Base-by-base conservation (phyloP, 345 rosid genomes). In the Sonneratia caseolaris region DNA sequence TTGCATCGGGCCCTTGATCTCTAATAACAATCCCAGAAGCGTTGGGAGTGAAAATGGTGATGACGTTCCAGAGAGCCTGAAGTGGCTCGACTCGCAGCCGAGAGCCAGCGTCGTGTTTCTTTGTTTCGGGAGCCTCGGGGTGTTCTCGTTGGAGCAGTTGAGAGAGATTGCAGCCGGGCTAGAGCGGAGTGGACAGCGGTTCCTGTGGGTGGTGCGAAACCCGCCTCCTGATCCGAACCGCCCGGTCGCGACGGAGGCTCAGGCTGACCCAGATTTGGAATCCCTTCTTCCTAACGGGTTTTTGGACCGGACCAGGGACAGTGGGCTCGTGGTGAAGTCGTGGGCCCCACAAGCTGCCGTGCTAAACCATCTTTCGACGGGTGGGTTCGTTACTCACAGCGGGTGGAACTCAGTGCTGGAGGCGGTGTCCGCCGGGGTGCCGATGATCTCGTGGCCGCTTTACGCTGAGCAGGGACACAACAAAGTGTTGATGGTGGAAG, bases 51-150 rank as follows among this genome's bases (percentile, higher is more conserved):
- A 48, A 11, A 59, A 48, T 22, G 70, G 22, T 24, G 37, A 36
- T 37, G 74, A 61, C 4, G 3, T 10, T 6, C 74, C 62, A 0
- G 84, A 75, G 16, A 80, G 87, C 72, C 18, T 87, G 14, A 47
- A 38, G 1, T 88, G 89, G 92, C 82, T 87, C 0, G 81, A 87
- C 64, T 53, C 74, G 18, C 91, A 89, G 67, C 88, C 86, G 7
- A 76, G 75, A 18, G 67, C 64, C 49, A 79, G 84, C 56, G 85
- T 87, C 1, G 85, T 87, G 49, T 87, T 82, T 67, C 69, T 89
- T 0, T 84, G 89, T 72, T 89, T 87, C 51, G 90, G 92, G n/a
- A 89, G 90, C 75, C 68, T 79, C 68, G 91, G 91, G 14, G 75
- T 72, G 74, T 88, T 86, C 72, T 76, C 86, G 0, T 12, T 1